Conservation (phyloP, 2,329 filamentous ascomycete genomes). For the Pleoardoris graminearum region DNA sequence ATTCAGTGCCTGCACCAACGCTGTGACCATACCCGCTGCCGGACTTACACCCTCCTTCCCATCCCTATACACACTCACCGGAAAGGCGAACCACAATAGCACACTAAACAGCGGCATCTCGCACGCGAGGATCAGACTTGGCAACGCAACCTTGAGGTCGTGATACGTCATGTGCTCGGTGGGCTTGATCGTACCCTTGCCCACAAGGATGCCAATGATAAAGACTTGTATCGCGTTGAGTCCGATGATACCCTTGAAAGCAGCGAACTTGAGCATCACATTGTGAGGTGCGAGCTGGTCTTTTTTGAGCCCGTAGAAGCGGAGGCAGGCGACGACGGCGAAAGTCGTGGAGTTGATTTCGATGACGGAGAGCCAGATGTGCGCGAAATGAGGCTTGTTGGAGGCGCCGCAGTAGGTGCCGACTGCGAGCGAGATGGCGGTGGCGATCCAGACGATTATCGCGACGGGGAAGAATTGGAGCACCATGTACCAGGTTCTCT, state of each 20-base stretch:
- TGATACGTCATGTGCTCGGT: slow-evolving; percentile 35
- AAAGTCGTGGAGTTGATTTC: slow-evolving; percentile 23
- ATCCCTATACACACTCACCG: slow-evolving; percentile 20
- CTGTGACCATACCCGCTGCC: slow-evolving; percentile 23
- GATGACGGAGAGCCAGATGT: slow-evolving; percentile 36
- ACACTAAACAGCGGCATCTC: slow-evolving; percentile 41
- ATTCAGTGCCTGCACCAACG: slow-evolving; percentile 33
- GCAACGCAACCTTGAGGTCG: slow-evolving; percentile 32
- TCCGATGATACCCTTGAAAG: slow-evolving; percentile 39
- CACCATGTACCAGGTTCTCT: slow-evolving; percentile 37
- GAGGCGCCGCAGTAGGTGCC: slow-evolving; percentile 35
- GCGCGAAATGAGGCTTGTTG: slow-evolving; percentile 34
- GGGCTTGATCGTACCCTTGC: slow-evolving; percentile 25
- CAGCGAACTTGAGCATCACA: slow-evolving; percentile 34
- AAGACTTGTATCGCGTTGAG: slow-evolving; percentile 36
- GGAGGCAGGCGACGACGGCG: slow-evolving; percentile 27
- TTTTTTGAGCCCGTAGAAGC: slow-evolving; percentile 31
- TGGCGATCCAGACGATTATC: slow-evolving; percentile 36
- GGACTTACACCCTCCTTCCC: slow-evolving; percentile 8
- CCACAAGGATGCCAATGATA: slow-evolving; percentile 35
- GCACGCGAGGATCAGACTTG: slow-evolving; percentile 33
- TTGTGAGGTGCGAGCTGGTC: slow-evolving; percentile 25
- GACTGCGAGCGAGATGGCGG: slow-evolving; percentile 24
- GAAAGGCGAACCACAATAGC: slow-evolving; percentile 32
- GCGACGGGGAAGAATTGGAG: slow-evolving; percentile 37